phyloP scores from a whole-genome alignment of 2,329 filamentous ascomycete genomes.

The Fusarium goolgardi region DNA sequence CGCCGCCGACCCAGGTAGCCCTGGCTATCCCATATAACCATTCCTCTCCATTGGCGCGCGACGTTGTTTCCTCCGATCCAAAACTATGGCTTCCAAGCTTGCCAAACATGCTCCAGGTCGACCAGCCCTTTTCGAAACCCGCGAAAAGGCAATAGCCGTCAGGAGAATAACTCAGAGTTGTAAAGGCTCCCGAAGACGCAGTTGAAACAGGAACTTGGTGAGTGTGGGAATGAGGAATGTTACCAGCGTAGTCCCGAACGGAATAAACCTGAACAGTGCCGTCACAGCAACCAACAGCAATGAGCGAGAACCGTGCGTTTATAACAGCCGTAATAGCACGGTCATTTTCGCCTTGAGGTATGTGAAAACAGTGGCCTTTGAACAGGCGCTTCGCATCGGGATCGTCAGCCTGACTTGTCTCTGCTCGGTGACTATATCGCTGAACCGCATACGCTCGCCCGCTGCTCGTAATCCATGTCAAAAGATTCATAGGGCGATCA shows the following conservation, averaged over 20 bases:
- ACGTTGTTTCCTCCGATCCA: conserved; percentile 71
- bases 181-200: conserved; percentile 75
- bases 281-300: conserved; percentile 85
- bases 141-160: conserved; percentile 97
- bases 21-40: conserved; percentile 85
- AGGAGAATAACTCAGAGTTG: conserved; percentile 85
- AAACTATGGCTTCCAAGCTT: conserved; percentile 91
- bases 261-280: conserved; percentile 90
- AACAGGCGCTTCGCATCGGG: conserved; percentile 76
- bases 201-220: conserved; percentile 76
- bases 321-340: conserved; percentile 81
- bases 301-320: conserved; percentile 93
- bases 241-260: conserved; percentile 91
- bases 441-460: conserved; percentile 93
- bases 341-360: conserved; percentile 68
- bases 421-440: conserved; percentile 62
- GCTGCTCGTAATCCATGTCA: conserved; percentile 90
- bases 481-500: conserved; percentile 95
- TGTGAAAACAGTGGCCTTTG: conserved; percentile 90
- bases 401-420: conserved; percentile 57
- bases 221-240: conserved; percentile 87
- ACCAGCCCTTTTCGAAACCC: conserved; percentile 93
- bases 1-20: conserved; percentile 88
- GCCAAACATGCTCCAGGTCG: conserved; percentile 96
- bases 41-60: conserved; percentile 76